Evolutionary conservation across 1,284 basidiomycete genomes (phyloP).

Genomic region (Austroboletus niveus): DNA sequence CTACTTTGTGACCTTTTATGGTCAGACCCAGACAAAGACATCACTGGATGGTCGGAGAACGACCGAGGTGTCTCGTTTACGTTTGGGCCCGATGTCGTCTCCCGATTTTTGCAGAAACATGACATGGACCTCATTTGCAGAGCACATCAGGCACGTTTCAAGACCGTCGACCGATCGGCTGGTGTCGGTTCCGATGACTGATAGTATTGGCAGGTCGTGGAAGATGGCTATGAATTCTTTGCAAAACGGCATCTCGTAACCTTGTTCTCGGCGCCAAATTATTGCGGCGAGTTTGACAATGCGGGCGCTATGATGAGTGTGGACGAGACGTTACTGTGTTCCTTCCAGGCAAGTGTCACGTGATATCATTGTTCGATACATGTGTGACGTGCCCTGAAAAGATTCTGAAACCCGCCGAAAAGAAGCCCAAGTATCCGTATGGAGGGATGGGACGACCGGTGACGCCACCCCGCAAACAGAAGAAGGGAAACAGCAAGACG

Average conservation of each 20-base stretch:
- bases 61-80: slow-evolving; percentile 98
- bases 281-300: slow-evolving; percentile 98
- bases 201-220: slow-evolving; percentile 71
- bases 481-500: slow-evolving; percentile 74
- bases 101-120: slow-evolving; percentile 97
- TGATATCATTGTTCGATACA: slow-evolving; percentile 3
- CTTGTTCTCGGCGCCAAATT: slow-evolving; percentile 97
- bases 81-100: slow-evolving; percentile 98
- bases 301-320: slow-evolving; percentile 99
- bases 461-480: slow-evolving; percentile 81
- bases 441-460: slow-evolving; percentile 76
- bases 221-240: slow-evolving; percentile 99
- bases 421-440: slow-evolving; percentile 93
- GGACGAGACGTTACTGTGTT: slow-evolving; percentile 95
- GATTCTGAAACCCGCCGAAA: slow-evolving; percentile 99
- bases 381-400: slow-evolving; percentile 32
- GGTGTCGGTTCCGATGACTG: slow-evolving; percentile 2
- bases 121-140: slow-evolving; percentile 99
- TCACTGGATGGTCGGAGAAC: slow-evolving; percentile 99
- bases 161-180: slow-evolving; percentile 2
- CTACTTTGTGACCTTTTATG: slow-evolving; percentile 95
- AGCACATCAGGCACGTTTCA: slow-evolving; percentile 82
- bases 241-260: slow-evolving; percentile 97
- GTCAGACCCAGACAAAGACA: slow-evolving; percentile 99
- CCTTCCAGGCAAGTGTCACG: slow-evolving; percentile 83